These are phyloP conservation scores for Pestalotiopsis sp. DNA, from an alignment of 2,329 filamentous ascomycete species.

Conservation along the genomic window DNA sequence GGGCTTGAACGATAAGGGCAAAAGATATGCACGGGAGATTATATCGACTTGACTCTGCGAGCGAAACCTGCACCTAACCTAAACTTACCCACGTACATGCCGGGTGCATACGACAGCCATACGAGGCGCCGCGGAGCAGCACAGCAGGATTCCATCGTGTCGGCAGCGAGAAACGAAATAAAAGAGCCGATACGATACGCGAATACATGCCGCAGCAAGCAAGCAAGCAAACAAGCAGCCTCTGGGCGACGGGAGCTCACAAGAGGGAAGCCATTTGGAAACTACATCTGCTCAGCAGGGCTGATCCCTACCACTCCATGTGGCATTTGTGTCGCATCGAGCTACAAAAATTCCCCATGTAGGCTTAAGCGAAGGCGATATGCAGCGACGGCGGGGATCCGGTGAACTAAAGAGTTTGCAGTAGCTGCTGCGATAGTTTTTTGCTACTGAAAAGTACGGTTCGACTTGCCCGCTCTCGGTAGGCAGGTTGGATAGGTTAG, in stretches of 20 bases:
- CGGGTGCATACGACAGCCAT: not conserved
- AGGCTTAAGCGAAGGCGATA: constrained; percentile 4
- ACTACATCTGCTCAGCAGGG: not conserved
- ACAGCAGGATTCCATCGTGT: not conserved
- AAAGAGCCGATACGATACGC: not conserved
- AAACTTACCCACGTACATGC: not conserved
- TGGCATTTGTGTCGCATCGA: constrained; percentile 10
- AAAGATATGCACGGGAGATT: not conserved
- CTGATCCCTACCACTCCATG: constrained; percentile 12
- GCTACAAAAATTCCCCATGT: constrained; percentile 3
- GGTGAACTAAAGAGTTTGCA: not conserved
- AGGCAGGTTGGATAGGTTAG: not conserved
- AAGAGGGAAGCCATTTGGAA: not conserved
- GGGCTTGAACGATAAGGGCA: not conserved
- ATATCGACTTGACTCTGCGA: not conserved
- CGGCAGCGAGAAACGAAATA: not conserved
- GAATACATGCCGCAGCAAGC: not conserved
- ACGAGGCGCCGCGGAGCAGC: not conserved
- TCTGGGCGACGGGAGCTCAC: not conserved
- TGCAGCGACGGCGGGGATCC: not conserved
- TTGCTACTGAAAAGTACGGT: not conserved
- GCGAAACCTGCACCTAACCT: not conserved
- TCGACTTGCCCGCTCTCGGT: not conserved
- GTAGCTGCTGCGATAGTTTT: not conserved
- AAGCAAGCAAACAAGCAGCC: not conserved